Conservation (phyloP, 306 rosid genomes). For the Casuarina cunninghamiana region DNA sequence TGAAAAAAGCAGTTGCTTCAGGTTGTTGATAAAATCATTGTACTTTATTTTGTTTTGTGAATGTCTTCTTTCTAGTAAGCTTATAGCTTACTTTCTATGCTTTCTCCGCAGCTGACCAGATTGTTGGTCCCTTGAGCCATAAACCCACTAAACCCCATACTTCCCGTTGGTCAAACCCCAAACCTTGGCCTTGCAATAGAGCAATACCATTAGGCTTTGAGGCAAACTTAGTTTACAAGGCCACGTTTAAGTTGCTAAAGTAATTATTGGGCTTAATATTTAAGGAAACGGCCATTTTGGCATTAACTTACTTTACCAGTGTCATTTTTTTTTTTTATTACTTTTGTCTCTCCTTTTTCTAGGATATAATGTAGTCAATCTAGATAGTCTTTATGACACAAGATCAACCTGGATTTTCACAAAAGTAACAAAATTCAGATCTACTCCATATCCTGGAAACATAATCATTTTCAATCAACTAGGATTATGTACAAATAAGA, state of each 20-base stretch:
- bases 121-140: not conserved
- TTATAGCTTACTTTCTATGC: not conserved
- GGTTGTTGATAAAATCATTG: not conserved
- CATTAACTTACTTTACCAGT: too few species aligned
- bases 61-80: not conserved
- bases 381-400: conserved; percentile 1
- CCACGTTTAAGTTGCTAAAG: not conserved
- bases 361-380: not conserved
- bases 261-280: too few species aligned
- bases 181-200: not conserved
- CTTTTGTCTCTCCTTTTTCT: not conserved
- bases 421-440: not conserved
- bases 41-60: not conserved
- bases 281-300: not conserved
- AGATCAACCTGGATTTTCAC: not conserved
- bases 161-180: not conserved
- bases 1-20: not conserved
- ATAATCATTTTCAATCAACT: not conserved
- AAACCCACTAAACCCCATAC: not conserved
- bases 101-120: not conserved
- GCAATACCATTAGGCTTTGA: not conserved
- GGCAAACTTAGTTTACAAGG: too few species aligned
- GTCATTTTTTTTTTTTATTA: too few species aligned
- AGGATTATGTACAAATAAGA: not conserved
- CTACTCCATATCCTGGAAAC: not conserved